Evolutionary conservation across 2,329 filamentous ascomycete genomes (phyloP), one percentile per base, ranked within the genome.

Genomic region (Purpureocillium lavendulum): DNA sequence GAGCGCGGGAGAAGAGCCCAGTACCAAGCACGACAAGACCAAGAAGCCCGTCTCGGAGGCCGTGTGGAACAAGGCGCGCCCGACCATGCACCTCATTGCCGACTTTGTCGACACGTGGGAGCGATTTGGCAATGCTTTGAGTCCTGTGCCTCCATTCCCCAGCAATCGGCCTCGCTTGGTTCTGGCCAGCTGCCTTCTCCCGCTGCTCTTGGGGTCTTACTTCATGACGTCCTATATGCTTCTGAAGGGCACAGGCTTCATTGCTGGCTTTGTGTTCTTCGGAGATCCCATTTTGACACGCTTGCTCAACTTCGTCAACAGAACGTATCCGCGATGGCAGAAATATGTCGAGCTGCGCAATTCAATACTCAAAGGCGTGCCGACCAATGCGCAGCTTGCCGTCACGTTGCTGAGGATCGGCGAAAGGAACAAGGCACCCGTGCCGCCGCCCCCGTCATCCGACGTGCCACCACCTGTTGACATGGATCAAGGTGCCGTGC

Each of bases 331-430:
- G 1, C 66, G 80, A 48, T 92, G 86, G 86, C 71, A 85, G 51
- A 84, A 82, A 49, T 66, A 87, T 7, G 66, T 90, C 13, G 80
- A 88, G 51, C 62, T 87, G 10, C 73, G 82, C 43, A 87, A 87
- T 49, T 87, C 83, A 0, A 57, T 92, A 1, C 75, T 94, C 37
- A 86, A 84, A 54, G 85, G 86, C 3, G 80, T 92, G 0, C 87
- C 87, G 1, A 94, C 87, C 2, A 92, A 94, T 54, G 85, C 86
- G 4, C 87, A 94, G 54, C 74, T 94, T 14, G 80, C 86, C 0
- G 66, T 94, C 21, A 94, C 87, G 0, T 70, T 94, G 2, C 75
- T 94, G 10, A 82, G 87, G 5, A 79, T 90, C 24, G 87, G 86
- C 31, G 87, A 94, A 60, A 77, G 76, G 10, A 89, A 89, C 61